Evolutionary conservation across 2,329 filamentous ascomycete species (phyloP).

Genomic region (Laburnicola sp.): DNA sequence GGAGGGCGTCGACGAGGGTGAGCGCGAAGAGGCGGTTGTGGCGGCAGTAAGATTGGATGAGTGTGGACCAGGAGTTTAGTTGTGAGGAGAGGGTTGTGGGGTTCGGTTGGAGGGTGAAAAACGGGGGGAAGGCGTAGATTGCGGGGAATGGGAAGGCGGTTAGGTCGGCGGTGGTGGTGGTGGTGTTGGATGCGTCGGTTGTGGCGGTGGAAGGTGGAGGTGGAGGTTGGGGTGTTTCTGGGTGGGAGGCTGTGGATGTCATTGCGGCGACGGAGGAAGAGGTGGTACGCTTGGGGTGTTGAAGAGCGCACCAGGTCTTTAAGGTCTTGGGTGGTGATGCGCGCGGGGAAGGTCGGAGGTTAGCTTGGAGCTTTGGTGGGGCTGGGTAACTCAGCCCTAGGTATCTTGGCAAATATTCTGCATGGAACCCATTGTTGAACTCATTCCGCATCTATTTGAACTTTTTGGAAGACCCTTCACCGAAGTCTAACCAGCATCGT

Average conservation of each 20-base stretch:
- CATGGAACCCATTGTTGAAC: no score
- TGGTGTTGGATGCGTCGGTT: no score
- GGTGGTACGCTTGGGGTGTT: neutral
- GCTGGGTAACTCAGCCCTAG: neutral
- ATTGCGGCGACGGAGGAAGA: conserved; percentile 7
- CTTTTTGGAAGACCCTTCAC: conserved; percentile 47
- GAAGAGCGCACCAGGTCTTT: neutral
- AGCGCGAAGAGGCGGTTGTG: conserved; percentile 77
- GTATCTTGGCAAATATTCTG: neutral
- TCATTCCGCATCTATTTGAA: no score
- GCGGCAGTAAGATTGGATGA: conserved; percentile 82
- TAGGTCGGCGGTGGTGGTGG: conserved; percentile 12
- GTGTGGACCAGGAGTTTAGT: conserved; percentile 80
- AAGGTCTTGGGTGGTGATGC: neutral
- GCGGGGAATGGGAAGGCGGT: conserved; percentile 48
- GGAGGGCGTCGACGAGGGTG: conserved; percentile 59
- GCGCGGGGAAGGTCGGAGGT: neutral
- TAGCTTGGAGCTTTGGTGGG: conserved; percentile 1
- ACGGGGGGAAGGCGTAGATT: conserved; percentile 75
- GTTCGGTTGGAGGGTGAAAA: conserved; percentile 82
- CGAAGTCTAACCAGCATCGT: conserved; percentile 81
- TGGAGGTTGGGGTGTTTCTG: conserved; percentile 6
- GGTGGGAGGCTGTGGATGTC: conserved; percentile 15
- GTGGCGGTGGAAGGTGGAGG: no score
- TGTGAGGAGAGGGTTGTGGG: conserved; percentile 73